Conservation (phyloP, 1,139 yeast genomes). For the Pichia inconspicua region DNA sequence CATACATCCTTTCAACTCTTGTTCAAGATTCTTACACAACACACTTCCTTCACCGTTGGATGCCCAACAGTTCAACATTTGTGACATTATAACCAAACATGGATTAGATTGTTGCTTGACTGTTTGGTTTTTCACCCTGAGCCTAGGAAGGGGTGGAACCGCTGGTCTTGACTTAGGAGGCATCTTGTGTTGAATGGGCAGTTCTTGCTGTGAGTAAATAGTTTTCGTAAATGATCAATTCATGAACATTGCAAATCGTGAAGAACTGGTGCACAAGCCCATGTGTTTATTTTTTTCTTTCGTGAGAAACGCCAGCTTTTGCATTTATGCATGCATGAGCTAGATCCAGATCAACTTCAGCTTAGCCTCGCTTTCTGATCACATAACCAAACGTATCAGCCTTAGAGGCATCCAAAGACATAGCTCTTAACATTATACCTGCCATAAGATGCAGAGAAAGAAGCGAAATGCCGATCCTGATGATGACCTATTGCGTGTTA, state of each 20-base stretch:
- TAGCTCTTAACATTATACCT: neutral
- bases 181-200: slow-evolving; percentile 2
- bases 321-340: too few relatives aligned
- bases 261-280: neutral
- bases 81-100: slow-evolving; percentile 76
- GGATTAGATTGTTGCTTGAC: slow-evolving; percentile 53
- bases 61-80: slow-evolving; percentile 91
- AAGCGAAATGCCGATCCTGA: neutral
- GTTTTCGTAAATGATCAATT: too few relatives aligned
- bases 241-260: too few relatives aligned
- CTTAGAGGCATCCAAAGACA: neutral
- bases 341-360: too few relatives aligned
- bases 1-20: slow-evolving; percentile 49
- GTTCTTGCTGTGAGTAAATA: neutral
- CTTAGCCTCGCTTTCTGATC: too few relatives aligned
- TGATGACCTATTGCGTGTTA: neutral
- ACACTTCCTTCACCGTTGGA: slow-evolving; percentile 80
- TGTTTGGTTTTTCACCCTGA: slow-evolving; percentile 61
- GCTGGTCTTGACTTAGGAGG: slow-evolving; percentile 19
- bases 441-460: neutral
- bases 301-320: neutral
- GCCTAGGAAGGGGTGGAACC: slow-evolving; percentile 69
- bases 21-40: slow-evolving; percentile 57
- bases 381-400: neutral
- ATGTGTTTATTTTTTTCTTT: neutral